Conservation (phyloP, 352 stramenopile genomes). For the Globisporangium abappressorium region DNA sequence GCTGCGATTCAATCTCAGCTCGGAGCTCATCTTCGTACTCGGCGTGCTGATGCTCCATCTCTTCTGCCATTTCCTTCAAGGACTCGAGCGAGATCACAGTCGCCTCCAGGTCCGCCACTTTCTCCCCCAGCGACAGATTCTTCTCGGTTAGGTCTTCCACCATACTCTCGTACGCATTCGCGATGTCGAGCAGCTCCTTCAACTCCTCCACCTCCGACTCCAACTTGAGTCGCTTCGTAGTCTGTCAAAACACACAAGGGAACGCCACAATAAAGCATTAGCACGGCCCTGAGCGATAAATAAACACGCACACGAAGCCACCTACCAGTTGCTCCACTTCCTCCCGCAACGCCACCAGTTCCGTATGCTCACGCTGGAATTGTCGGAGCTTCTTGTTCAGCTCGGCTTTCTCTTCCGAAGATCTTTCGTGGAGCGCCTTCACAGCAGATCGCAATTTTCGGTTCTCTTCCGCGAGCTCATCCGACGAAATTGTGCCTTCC, state of each 20-base stretch:
- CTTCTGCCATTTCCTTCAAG: slow-evolving; percentile 80
- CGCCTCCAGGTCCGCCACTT: slow-evolving; percentile 71
- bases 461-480: slow-evolving; percentile 75
- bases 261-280: background rate
- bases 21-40: slow-evolving; percentile 80
- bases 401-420: slow-evolving; percentile 75
- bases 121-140: slow-evolving; percentile 81
- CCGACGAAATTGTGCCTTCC: slow-evolving; percentile 21
- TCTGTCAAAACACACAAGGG: slow-evolving; percentile 23
- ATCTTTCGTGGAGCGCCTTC: slow-evolving; percentile 81
- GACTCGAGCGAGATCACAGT: slow-evolving; percentile 74
- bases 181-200: slow-evolving; percentile 84
- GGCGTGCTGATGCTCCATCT: slow-evolving; percentile 87
- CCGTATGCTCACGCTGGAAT: slow-evolving; percentile 64
- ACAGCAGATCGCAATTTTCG: slow-evolving; percentile 76
- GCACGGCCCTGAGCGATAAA: background rate
- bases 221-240: slow-evolving; percentile 47
- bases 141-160: slow-evolving; percentile 88
- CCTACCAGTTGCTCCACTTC: slow-evolving; percentile 68
- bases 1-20: slow-evolving; percentile 63
- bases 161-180: slow-evolving; percentile 86
- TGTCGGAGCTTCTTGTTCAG: slow-evolving; percentile 79
- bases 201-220: slow-evolving; percentile 77
- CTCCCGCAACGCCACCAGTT: slow-evolving; percentile 58
- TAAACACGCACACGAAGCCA: background rate